phyloP scores from a whole-genome alignment of 805 yeast genomes.

The Sungouiella blattae region DNA sequence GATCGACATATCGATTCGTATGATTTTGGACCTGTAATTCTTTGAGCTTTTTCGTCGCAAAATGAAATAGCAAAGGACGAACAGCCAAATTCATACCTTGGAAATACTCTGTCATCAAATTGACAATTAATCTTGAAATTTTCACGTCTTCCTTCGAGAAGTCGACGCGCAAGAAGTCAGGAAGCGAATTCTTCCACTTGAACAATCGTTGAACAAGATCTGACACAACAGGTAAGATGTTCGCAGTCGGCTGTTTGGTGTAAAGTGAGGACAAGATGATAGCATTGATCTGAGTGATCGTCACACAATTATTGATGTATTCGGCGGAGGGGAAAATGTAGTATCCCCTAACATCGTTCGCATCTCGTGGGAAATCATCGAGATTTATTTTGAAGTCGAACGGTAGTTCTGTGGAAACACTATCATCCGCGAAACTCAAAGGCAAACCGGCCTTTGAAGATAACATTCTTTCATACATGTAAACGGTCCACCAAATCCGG shows the following conservation, averaged over 20 bases:
- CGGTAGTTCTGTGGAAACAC: slow-evolving; percentile 75
- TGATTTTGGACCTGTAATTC: slow-evolving; percentile 37
- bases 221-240: slow-evolving; percentile 69
- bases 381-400: slow-evolving; percentile 62
- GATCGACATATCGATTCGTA: slow-evolving; percentile 54
- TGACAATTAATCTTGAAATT: slow-evolving; percentile 64
- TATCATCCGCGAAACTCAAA: slow-evolving; percentile 72
- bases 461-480: slow-evolving; percentile 63
- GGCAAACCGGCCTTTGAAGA: slow-evolving; percentile 83
- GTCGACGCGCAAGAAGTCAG: slow-evolving; percentile 62
- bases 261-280: slow-evolving; percentile 65
- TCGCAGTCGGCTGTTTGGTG: slow-evolving; percentile 72
- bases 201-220: slow-evolving; percentile 64
- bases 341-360: slow-evolving; percentile 54
- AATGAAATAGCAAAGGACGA: slow-evolving; percentile 71
- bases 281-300: slow-evolving; percentile 76
- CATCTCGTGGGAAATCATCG: slow-evolving; percentile 32
- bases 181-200: slow-evolving; percentile 64
- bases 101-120: slow-evolving; percentile 77
- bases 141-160: slow-evolving; percentile 50
- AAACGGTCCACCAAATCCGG: slow-evolving; percentile 48
- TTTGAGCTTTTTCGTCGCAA: slow-evolving; percentile 64
- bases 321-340: slow-evolving; percentile 79
- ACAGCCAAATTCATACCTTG: slow-evolving; percentile 80
- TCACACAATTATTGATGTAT: slow-evolving; percentile 70